A percentile compares a stretch with the other conserved stretches of the same genome.
Conservation (phyloP, 2,329 filamentous ascomycete species). For the Hypoxylon sp. region DNA sequence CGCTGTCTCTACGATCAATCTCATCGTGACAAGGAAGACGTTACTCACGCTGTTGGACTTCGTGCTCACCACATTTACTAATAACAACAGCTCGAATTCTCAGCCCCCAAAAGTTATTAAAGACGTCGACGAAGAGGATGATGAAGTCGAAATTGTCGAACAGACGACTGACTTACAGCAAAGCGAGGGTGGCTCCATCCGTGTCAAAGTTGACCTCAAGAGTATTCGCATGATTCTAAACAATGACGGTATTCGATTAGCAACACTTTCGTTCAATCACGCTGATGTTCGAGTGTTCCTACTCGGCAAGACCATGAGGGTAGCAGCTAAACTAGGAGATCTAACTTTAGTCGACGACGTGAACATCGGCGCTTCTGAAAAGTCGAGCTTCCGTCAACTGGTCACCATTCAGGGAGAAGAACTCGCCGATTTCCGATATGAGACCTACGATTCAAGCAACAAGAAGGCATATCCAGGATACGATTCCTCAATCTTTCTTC, state of each 20-base stretch:
- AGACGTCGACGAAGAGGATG: constrained; percentile 55
- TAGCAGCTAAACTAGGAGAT: constrained; percentile 89
- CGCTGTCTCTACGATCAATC: constrained; percentile 93
- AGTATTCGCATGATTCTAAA: constrained; percentile 95
- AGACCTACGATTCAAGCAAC: constrained; percentile 87
- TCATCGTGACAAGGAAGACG: constrained; percentile 94
- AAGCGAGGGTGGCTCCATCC: constrained; percentile 79
- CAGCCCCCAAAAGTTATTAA: constrained; percentile 56
- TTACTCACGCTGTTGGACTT: constrained; percentile 94
- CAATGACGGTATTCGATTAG: constrained; percentile 95
- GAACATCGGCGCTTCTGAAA: constrained; percentile 86
- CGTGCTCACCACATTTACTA: constrained; percentile 90
- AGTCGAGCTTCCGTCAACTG: constrained; percentile 86
- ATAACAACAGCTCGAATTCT: constrained; percentile 60
- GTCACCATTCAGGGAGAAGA: constrained; percentile 97
- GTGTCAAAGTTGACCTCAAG: constrained; percentile 93
- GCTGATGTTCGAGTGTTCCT: constrained; percentile 93
- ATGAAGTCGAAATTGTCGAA: constrained; percentile 59
- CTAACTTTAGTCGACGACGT: constrained; percentile 93
- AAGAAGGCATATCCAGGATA: constrained; percentile 88
- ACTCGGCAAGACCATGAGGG: constrained; percentile 86
- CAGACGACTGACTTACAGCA: constrained; percentile 56
- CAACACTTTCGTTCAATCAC: constrained; percentile 92
- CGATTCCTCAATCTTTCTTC: constrained; percentile 89
- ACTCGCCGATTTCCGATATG: constrained; percentile 95